A percentile compares a stretch with the other conserved stretches of the same genome.
Conservation (phyloP, 225 moss, liverwort and hornwort genomes). For the Physcomitrium patens region DNA sequence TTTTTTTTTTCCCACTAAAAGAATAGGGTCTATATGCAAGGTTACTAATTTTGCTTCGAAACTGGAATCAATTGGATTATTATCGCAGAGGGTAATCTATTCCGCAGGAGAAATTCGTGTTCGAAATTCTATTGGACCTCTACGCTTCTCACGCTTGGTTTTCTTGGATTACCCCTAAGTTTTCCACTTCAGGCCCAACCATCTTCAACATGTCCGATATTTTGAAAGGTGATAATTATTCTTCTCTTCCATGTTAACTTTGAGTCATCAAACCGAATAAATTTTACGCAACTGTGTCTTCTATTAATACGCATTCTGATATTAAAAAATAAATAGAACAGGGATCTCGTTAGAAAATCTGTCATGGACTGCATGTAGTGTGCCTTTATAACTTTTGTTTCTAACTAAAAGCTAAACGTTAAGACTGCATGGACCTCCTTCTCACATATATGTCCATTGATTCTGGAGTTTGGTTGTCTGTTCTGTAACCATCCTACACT, state of each 20-base stretch:
- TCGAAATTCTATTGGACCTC: conserved; percentile 25
- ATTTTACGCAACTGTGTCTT: too few relatives aligned
- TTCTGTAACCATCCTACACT: not conserved
- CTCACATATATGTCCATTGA: not conserved
- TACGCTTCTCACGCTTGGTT: conserved; percentile 17
- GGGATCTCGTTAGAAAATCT: not conserved
- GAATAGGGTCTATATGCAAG: too few relatives aligned
- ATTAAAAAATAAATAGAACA: not conserved
- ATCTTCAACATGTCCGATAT: conserved; percentile 23
- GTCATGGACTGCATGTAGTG: not conserved
- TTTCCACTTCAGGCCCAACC: conserved; percentile 37
- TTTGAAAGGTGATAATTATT: conserved; percentile 26
- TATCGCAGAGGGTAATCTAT: too few relatives aligned
- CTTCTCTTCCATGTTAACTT: not conserved
- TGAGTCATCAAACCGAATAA: not conserved
- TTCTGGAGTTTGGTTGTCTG: not conserved
- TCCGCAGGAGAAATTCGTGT: conserved; percentile 19
- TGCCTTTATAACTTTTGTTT: not conserved
- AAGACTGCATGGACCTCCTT: not conserved
- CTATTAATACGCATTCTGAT: too few relatives aligned
- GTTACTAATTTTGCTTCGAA: too few relatives aligned
- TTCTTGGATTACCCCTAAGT: conserved; percentile 21
- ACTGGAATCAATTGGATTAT: too few relatives aligned
- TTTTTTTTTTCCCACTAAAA: too few relatives aligned
- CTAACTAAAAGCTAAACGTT: not conserved